Conservation (phyloP, 2,329 filamentous ascomycete species). For the Cytospora chrysosperma region DNA sequence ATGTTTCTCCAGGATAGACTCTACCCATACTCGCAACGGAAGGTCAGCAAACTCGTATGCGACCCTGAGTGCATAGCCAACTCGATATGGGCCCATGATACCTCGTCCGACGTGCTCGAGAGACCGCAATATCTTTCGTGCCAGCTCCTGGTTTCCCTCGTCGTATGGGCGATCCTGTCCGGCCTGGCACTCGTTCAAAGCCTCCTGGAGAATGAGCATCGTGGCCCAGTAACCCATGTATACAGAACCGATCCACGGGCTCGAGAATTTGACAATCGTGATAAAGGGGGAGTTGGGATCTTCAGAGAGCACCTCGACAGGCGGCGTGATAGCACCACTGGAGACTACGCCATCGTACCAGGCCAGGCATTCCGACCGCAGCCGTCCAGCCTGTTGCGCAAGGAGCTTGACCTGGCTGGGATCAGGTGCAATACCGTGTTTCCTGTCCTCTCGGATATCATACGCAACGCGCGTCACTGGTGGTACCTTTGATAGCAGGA, state of each 20-base stretch:
- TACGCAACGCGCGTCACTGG: constrained; percentile 35
- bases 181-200: constrained; percentile 35
- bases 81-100: constrained; percentile 39
- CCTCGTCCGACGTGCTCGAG: constrained; percentile 39
- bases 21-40: constrained; percentile 37
- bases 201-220: constrained; percentile 41
- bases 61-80: constrained; percentile 40
- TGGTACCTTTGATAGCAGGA: constrained; percentile 36
- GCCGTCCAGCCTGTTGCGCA: constrained; percentile 29
- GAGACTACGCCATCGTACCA: constrained; percentile 35
- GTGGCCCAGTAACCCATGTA: constrained; percentile 40
- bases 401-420: constrained; percentile 32
- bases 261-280: constrained; percentile 34
- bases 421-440: constrained; percentile 32
- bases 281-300: constrained; percentile 36
- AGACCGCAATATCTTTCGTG: constrained; percentile 37
- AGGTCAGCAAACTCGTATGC: constrained; percentile 40
- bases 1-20: constrained; percentile 19
- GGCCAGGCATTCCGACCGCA: constrained; percentile 32
- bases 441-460: constrained; percentile 33
- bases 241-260: constrained; percentile 37
- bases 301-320: constrained; percentile 31
- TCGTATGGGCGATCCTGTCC: constrained; percentile 27
- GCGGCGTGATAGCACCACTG: constrained; percentile 27
- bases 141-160: constrained; percentile 30